Conservation (phyloP, 176 grass and related monocot species). For the Aegilops speltoides region DNA sequence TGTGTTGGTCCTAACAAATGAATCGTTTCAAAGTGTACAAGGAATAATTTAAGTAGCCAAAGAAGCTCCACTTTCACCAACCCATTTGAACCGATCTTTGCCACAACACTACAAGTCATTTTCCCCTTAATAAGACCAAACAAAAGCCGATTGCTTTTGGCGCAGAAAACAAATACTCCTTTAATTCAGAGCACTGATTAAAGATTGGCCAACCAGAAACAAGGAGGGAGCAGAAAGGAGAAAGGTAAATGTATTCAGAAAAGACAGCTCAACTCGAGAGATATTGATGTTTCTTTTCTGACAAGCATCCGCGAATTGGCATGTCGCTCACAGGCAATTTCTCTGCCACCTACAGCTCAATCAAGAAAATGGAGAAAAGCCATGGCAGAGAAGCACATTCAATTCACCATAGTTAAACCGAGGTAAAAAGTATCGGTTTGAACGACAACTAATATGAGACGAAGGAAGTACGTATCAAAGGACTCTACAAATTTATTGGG, state of each 20-base stretch:
- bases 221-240: not conserved
- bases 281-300: constrained; percentile 26
- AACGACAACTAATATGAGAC: too few species aligned
- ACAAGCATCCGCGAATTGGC: not conserved
- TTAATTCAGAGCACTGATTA: not conserved
- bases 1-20: not conserved
- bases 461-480: not conserved
- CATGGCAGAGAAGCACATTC: not conserved
- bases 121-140: not conserved
- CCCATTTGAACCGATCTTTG: constrained; percentile 13
- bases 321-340: not conserved
- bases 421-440: too few species aligned
- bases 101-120: constrained; percentile 3
- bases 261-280: constrained; percentile 33
- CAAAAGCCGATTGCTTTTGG: not conserved
- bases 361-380: not conserved
- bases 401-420: not conserved
- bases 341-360: not conserved
- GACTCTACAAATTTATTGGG: not conserved
- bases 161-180: not conserved
- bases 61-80: not conserved
- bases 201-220: not conserved
- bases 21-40: not conserved
- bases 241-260: not conserved
- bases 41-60: not conserved